Evolutionary conservation across 805 yeast genomes (phyloP).

Genomic region (Candida vartiovaarae): DNA sequence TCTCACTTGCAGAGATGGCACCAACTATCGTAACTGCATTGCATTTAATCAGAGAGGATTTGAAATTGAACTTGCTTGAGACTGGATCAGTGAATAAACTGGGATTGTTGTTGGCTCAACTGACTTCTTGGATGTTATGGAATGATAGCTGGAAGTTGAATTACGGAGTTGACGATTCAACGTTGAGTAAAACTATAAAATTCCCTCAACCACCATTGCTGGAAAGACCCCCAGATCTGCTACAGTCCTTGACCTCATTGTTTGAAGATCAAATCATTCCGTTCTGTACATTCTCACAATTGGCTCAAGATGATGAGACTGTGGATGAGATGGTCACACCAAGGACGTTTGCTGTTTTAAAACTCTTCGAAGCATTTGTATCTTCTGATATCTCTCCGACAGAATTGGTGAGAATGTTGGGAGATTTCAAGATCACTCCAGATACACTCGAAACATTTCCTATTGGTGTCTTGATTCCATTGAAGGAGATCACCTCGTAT

Average conservation of each 20-base stretch:
- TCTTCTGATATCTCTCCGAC: conserved; percentile 43
- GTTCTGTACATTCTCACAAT: conserved; percentile 58
- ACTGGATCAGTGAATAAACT: conserved; percentile 31
- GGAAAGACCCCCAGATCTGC: conserved; percentile 52
- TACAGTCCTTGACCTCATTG: conserved; percentile 48
- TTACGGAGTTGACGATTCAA: conserved; percentile 34
- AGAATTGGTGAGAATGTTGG: conserved; percentile 56
- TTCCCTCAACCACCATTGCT: conserved; percentile 31
- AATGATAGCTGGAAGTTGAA: conserved; percentile 53
- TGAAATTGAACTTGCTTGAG: conserved; percentile 46
- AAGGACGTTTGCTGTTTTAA: conserved; percentile 49
- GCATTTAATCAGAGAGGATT: conserved; percentile 75
- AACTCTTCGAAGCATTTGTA: conserved; percentile 56
- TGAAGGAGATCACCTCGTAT: conserved; percentile 54
- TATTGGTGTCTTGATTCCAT: conserved; percentile 58
- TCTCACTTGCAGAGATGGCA: conserved; percentile 41
- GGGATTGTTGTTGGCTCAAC: conserved; percentile 50
- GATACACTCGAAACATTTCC: conserved; percentile 64
- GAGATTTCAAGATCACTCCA: conserved; percentile 44
- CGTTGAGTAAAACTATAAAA: conserved; percentile 33
- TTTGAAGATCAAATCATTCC: conserved; percentile 39
- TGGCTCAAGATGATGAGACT: conserved; percentile 54
- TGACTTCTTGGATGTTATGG: conserved; percentile 72
- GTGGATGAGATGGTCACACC: conserved; percentile 61
- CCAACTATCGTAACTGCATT: conserved; percentile 62